These are phyloP conservation scores for Suhomyces atakaporum DNA, from an alignment of 1,139 yeast species.

Conservation along the genomic window DNA sequence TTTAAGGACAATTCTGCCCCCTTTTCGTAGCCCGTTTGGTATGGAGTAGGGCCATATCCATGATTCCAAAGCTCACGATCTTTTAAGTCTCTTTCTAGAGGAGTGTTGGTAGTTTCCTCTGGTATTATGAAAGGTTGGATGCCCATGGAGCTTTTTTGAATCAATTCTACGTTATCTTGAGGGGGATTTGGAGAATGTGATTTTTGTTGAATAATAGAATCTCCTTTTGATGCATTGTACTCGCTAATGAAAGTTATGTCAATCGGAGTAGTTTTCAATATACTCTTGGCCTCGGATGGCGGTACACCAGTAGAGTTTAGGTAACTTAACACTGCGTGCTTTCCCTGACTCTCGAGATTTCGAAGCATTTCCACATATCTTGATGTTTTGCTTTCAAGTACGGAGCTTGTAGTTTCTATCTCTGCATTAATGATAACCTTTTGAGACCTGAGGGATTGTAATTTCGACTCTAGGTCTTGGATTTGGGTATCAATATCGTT, in stretches of 20 bases:
- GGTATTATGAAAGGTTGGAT: constrained; percentile 30
- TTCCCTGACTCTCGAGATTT: constrained; percentile 43
- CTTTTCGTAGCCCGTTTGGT: constrained; percentile 36
- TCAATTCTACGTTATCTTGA: not conserved
- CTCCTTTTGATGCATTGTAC: constrained; percentile 12
- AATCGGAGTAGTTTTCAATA: constrained; percentile 29
- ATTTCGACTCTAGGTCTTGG: constrained; percentile 36
- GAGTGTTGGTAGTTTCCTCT: constrained; percentile 7
- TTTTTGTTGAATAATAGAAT: constrained; percentile 1
- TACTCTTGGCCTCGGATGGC: constrained; percentile 19
- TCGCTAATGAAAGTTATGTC: constrained; percentile 32
- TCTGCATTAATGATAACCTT: constrained; percentile 42
- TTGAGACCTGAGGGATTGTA: constrained; percentile 39
- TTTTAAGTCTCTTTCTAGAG: constrained; percentile 2
- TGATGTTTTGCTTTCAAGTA: constrained; percentile 53
- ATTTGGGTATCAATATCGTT: constrained; percentile 45
- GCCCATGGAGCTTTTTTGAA: constrained; percentile 21
- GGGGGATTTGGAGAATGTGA: not conserved
- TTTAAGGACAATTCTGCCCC: constrained; percentile 33
- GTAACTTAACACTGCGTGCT: constrained; percentile 30
- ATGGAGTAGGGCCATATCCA: constrained; percentile 35
- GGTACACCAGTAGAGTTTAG: constrained; percentile 28
- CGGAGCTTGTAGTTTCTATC: constrained; percentile 53
- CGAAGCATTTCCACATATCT: constrained; percentile 44
- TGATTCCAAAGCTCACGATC: constrained; percentile 21